Base-by-base conservation (phyloP, 2,329 filamentous ascomycete genomes). In the Tolypocladium inflatum region DNA sequence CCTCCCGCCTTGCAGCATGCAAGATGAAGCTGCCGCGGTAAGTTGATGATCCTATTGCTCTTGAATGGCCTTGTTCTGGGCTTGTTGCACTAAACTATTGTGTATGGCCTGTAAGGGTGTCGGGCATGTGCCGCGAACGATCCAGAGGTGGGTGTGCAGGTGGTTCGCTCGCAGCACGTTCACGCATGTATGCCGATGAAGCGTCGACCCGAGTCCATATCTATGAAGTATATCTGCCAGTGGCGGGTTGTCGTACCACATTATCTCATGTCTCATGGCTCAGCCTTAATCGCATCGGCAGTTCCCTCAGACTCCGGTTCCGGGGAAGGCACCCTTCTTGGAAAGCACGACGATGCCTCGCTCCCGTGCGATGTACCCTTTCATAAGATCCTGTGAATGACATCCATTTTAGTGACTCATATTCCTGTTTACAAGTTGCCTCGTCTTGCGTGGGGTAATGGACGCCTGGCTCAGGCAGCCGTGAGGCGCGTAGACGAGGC, bases 281-380 rank as follows among this genome's bases (percentile, higher is more conserved):
- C 10, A 21, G n/a, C 30, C 21, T 19, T 19, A 19, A 10, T 51
- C 48, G 30, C 30, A n/a, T 50, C 10, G 17, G 26, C 30, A n/a
- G 8, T n/a, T 35, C 30, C 8, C 51, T 68, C 63, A 87, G 54
- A 87, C 74, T 21, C 90, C 89, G 30, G 95, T 97, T 30, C 92
- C 92, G 0, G 95, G 94, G 68, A 99, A 99, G 2, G 94, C 93
- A 45, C 90, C 91, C 59, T 83, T 89, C 73, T 97, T 97, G 72
- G 91, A 97, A 58, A 99, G 76, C 23, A 99, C 94, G 35, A 99
- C 89, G 64, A 92, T 92, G 39, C 88, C 89, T 64, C 89, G 85
- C 65, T 96, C 92, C 57, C 93, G 88, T 38, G 93, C 88, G 64
- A 99, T 99, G 74, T 99, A 99, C 45, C 95, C 94, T 75, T 97